Evolutionary conservation across 495 filamentous ascomycete genomes (phyloP).

Genomic region (Patellaria atrata): DNA sequence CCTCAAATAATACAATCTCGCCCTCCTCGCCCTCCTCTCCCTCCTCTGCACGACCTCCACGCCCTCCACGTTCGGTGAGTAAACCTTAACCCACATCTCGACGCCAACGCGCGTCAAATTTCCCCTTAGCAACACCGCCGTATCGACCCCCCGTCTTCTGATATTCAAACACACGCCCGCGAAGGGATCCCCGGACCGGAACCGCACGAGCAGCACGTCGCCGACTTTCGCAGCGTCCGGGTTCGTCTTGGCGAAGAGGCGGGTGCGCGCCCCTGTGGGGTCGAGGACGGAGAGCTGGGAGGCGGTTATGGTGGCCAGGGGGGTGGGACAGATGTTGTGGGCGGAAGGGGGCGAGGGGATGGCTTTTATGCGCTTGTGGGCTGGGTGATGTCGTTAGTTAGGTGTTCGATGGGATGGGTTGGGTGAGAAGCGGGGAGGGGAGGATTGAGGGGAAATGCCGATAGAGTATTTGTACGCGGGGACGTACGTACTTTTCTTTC

Average conservation of each 20-base stretch:
- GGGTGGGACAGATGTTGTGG: constrained; percentile 32
- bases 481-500: too few species aligned
- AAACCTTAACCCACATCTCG: constrained; percentile 98
- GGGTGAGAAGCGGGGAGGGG: not conserved
- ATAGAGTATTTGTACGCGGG: not conserved
- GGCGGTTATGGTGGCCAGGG: constrained; percentile 45
- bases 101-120: constrained; percentile 70
- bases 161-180: constrained; percentile 77
- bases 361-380: not conserved
- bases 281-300: constrained; percentile 62
- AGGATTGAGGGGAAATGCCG: not conserved
- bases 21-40: constrained; percentile 72
- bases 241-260: constrained; percentile 64
- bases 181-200: constrained; percentile 76
- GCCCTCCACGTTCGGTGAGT: constrained; percentile 70
- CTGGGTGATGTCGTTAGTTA: not conserved
- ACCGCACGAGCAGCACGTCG: constrained; percentile 80
- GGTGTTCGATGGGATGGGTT: not conserved
- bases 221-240: constrained; percentile 60
- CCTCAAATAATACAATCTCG: constrained; percentile 83
- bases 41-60: constrained; percentile 87
- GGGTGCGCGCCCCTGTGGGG: constrained; percentile 63
- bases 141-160: constrained; percentile 71
- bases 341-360: constrained; percentile 12
- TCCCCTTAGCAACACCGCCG: constrained; percentile 68